phyloP scores from a whole-genome alignment of 345 rosid species.

The Erysimum cheiranthoides region DNA sequence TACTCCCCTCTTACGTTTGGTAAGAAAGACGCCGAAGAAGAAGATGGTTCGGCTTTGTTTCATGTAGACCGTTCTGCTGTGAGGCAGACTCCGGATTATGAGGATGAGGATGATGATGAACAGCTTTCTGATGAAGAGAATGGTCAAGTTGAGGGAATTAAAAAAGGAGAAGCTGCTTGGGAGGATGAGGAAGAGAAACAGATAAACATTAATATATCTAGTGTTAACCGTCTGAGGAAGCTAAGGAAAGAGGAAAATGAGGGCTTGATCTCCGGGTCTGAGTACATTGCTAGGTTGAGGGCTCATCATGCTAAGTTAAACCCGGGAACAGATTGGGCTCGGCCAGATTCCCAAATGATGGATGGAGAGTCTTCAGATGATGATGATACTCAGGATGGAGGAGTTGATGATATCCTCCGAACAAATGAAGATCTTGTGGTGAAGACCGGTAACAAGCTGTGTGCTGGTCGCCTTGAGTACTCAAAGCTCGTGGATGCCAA shows the following conservation, averaged over 20 bases:
- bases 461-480: constrained; percentile 81
- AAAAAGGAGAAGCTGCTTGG: constrained; percentile 77
- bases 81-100: constrained; percentile 41
- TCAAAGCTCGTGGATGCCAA: constrained; percentile 87
- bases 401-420: constrained; percentile 67
- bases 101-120: constrained; percentile 53
- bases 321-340: constrained; percentile 94
- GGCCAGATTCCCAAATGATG: constrained; percentile 43
- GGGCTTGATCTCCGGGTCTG: constrained; percentile 68
- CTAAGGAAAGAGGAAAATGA: constrained; percentile 85
- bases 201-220: constrained; percentile 59
- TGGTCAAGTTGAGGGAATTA: constrained; percentile 32
- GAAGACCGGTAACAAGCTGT: constrained; percentile 59
- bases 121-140: constrained; percentile 50
- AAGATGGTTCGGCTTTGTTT: constrained; percentile 57
- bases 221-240: constrained; percentile 82
- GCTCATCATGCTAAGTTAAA: constrained; percentile 87
- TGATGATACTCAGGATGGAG: constrained; percentile 45
- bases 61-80: constrained; percentile 62
- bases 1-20: constrained; percentile 81
- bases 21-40: constrained; percentile 45
- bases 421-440: constrained; percentile 81
- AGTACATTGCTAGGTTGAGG: constrained; percentile 78
- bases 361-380: constrained; percentile 34
- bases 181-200: constrained; percentile 89